Percentiles rank a stretch among this genome's conserved stretches.
phyloP scores from a whole-genome alignment of 2,329 filamentous ascomycete species.

The Escovopsis sp. region DNA sequence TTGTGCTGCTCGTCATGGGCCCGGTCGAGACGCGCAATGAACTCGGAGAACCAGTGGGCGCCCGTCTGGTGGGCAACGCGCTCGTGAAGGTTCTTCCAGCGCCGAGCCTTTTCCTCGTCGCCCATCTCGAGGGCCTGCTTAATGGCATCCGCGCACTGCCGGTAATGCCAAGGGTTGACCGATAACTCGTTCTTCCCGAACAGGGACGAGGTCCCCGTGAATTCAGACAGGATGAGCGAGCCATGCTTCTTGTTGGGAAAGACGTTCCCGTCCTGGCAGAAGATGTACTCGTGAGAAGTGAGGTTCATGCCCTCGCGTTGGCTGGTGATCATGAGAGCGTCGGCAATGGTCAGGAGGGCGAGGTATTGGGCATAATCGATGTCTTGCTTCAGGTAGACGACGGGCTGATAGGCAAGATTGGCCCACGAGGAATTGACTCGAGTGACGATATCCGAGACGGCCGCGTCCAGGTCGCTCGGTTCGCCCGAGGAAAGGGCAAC shows the following conservation, averaged over 20 bases:
- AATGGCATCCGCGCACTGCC: constrained; percentile 75
- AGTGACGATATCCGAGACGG: constrained; percentile 85
- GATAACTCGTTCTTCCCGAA: constrained; percentile 69
- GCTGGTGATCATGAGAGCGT: constrained; percentile 87
- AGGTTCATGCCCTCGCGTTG: constrained; percentile 96
- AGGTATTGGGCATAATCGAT: constrained; percentile 87
- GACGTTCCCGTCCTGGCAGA: constrained; percentile 73
- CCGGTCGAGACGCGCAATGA: constrained; percentile 53
- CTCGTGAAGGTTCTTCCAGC: constrained; percentile 61
- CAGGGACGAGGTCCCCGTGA: constrained; percentile 79
- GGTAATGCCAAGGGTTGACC: constrained; percentile 93
- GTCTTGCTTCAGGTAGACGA: constrained; percentile 90
- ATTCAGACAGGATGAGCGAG: constrained; percentile 84
- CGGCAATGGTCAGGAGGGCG: constrained; percentile 77
- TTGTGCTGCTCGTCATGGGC: constrained; percentile 75
- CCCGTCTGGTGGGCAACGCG: constrained; percentile 73
- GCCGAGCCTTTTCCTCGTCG: constrained; percentile 53
- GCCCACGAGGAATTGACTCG: constrained; percentile 87
- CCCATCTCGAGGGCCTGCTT: constrained; percentile 69
- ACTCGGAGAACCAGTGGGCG: constrained; percentile 69
- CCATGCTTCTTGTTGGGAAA: constrained; percentile 63
- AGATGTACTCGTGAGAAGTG: constrained; percentile 85
- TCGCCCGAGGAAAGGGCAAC: constrained; percentile 85
- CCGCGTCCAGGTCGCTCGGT: constrained; percentile 73
- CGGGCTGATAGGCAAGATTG: constrained; percentile 78